Evolutionary conservation across 345 rosid genomes (phyloP).

Genomic region (Populus pruinosa): DNA sequence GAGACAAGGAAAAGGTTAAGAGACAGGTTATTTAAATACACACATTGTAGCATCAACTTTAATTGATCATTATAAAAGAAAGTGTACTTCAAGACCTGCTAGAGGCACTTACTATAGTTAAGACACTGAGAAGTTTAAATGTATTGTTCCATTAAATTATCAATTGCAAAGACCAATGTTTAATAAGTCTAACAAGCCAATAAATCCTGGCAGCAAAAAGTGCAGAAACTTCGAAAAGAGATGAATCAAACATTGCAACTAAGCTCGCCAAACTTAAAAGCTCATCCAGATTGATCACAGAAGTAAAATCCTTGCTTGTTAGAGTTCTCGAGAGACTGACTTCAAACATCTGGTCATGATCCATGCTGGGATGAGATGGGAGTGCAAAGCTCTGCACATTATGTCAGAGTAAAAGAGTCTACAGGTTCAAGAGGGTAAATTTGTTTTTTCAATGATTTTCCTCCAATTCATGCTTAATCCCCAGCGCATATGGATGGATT

Average conservation of each 20-base stretch:
- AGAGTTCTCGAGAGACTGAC: constrained; percentile 11
- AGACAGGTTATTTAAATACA: no score
- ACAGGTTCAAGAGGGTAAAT: constrained; percentile 6
- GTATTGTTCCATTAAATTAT: no score
- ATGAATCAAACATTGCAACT: background rate
- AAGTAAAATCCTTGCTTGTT: constrained; percentile 22
- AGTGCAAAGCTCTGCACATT: constrained; percentile 25
- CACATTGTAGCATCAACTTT: no score
- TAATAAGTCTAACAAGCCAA: no score
- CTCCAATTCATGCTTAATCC: constrained; percentile 6
- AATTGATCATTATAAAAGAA: no score
- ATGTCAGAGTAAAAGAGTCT: constrained; percentile 20
- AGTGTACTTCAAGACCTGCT: no score
- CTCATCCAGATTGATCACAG: constrained; percentile 10
- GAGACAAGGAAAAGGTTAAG: no score
- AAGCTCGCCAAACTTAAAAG: constrained; percentile 14
- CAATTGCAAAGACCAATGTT: no score
- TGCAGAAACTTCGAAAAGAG: background rate
- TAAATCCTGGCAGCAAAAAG: background rate
- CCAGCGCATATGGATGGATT: constrained; percentile 8
- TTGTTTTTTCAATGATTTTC: constrained; percentile 11
- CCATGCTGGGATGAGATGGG: constrained; percentile 22
- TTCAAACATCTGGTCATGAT: constrained; percentile 26
- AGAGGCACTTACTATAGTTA: no score
- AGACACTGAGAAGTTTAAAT: no score